Conservation (phyloP, 2,329 filamentous ascomycete genomes). For the Graphiopsis chlorocephala region DNA sequence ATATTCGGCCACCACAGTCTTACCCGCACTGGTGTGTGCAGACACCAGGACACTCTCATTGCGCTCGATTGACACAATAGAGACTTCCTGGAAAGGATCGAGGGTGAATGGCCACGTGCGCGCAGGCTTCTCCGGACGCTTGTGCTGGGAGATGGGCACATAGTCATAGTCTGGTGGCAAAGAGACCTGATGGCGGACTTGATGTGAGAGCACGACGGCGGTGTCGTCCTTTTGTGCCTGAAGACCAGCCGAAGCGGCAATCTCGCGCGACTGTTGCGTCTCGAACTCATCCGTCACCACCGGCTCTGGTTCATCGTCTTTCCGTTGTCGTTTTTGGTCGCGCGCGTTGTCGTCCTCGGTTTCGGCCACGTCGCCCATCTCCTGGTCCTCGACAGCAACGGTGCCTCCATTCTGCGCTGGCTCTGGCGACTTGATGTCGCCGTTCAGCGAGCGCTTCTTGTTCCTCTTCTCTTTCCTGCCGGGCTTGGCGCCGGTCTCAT, state of each 20-base stretch:
- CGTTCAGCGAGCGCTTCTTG: constrained; percentile 86
- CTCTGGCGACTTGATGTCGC: constrained; percentile 61
- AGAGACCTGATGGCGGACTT: constrained; percentile 97
- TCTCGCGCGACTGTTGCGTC: constrained; percentile 88
- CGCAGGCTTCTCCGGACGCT: constrained; percentile 81
- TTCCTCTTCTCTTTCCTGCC: constrained; percentile 41
- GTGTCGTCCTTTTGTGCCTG: constrained; percentile 62
- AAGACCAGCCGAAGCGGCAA: constrained; percentile 73
- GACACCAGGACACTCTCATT: constrained; percentile 96
- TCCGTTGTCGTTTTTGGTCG: constrained; percentile 63
- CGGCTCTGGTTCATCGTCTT: constrained; percentile 66
- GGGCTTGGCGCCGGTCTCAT: constrained; percentile 28
- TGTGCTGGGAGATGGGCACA: constrained; percentile 90
- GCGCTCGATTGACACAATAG: constrained; percentile 90
- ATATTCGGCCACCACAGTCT: constrained; percentile 97
- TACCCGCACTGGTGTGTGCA: constrained; percentile 94
- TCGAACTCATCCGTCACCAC: constrained; percentile 92
- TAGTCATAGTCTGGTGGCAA: constrained; percentile 75
- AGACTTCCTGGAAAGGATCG: constrained; percentile 95
- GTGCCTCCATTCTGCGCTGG: constrained; percentile 15
- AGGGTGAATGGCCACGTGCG: constrained; percentile 84
- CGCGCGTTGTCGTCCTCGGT: constrained; percentile 43
- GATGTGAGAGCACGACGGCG: constrained; percentile 84
- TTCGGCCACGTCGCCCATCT: constrained; percentile 43
- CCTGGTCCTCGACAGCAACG: constrained; percentile 26